These are phyloP conservation scores for Tephrocybe sp. DNA, from an alignment of 768 basidiomycete genomes.

Conservation along the genomic window DNA sequence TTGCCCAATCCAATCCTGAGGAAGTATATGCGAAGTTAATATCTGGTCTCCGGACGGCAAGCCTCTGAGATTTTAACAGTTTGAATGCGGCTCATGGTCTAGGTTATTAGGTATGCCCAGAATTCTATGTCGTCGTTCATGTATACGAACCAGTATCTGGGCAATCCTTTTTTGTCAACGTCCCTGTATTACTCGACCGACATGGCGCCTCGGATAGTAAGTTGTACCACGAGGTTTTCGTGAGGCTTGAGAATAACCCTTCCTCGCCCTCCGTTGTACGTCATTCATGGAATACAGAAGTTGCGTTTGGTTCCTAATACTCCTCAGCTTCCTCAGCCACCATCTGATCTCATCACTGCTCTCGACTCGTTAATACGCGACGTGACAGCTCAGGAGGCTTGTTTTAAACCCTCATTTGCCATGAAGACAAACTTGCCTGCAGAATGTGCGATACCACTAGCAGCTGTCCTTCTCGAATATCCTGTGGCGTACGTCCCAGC, in stretches of 20 bases:
- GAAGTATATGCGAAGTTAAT: conserved; percentile 34
- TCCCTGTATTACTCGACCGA: conserved; percentile 17
- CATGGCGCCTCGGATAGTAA: neutral
- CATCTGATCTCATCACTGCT: conserved; percentile 11
- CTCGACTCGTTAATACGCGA: conserved; percentile 11
- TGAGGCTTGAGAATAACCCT: conserved; percentile 15
- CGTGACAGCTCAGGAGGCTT: neutral
- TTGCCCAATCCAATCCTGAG: conserved; percentile 33
- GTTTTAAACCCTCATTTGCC: conserved; percentile 20
- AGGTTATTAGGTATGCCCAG: conserved; percentile 2
- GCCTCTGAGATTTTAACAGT: neutral
- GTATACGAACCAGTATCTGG: conserved; percentile 42
- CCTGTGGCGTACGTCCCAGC: conserved; percentile 48
- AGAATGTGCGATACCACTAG: conserved; percentile 44
- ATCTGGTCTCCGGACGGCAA: conserved; percentile 34
- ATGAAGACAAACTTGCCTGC: conserved; percentile 25
- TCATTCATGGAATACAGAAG: neutral
- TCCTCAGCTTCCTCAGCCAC: conserved; percentile 17
- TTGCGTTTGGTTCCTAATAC: neutral
- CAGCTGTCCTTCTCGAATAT: conserved; percentile 61
- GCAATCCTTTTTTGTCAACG: conserved; percentile 59
- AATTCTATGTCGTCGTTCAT: conserved; percentile 41
- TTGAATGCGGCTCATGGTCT: neutral
- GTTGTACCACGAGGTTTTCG: conserved; percentile 7
- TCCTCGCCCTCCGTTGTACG: conserved; percentile 13